Evolutionary conservation across 306 rosid genomes (phyloP).

Genomic region (Casuarina cunninghamiana): DNA sequence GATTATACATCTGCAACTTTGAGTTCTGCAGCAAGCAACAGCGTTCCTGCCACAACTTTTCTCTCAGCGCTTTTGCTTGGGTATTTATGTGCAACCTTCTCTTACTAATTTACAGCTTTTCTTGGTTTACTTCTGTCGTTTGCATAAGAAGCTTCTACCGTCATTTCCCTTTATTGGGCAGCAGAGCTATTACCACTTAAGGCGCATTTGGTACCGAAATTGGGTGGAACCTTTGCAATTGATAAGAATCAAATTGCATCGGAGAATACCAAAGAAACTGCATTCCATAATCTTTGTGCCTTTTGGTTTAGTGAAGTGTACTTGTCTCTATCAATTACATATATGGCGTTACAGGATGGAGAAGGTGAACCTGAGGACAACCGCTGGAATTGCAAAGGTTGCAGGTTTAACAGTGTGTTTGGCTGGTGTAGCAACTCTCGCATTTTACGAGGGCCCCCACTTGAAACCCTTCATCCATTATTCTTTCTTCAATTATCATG

Average conservation of each 20-base stretch:
- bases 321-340: background rate
- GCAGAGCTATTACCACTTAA: too few species aligned
- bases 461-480: constrained; percentile 30
- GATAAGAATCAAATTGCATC: too few species aligned
- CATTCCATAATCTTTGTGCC: too few species aligned
- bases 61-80: constrained; percentile 50
- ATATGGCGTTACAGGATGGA: constrained; percentile 44
- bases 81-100: constrained; percentile 16
- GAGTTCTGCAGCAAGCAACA: constrained; percentile 44
- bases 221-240: too few species aligned
- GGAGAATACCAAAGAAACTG: too few species aligned
- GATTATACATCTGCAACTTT: constrained; percentile 50
- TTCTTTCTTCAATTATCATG: constrained; percentile 21
- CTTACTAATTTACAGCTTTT: background rate
- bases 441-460: constrained; percentile 58
- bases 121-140: background rate
- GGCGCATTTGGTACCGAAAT: too few species aligned
- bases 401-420: constrained; percentile 48
- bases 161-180: too few species aligned
- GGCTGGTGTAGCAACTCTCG: constrained; percentile 51
- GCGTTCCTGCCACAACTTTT: constrained; percentile 51
- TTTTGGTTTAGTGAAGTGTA: too few species aligned
- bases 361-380: constrained; percentile 45
- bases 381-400: constrained; percentile 50
- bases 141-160: too few species aligned